Evolutionary conservation across 2,329 filamentous ascomycete genomes (phyloP).

Genomic region (Raffaelea arxii): DNA sequence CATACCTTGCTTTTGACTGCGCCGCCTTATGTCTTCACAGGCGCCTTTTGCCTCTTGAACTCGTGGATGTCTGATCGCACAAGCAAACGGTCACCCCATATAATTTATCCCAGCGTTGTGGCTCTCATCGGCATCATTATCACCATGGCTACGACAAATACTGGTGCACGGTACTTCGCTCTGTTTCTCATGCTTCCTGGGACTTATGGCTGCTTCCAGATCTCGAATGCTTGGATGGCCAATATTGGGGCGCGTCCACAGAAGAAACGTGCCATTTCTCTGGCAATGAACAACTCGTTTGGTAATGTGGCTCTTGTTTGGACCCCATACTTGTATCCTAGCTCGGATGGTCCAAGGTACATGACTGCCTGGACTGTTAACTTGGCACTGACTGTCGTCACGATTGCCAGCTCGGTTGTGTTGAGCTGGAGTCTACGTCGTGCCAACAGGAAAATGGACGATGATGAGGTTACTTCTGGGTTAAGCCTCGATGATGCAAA

Average conservation of each 20-base stretch:
- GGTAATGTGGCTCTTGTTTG: slow-evolving; percentile 18
- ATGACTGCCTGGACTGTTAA: slow-evolving; percentile 14
- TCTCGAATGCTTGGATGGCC: slow-evolving; percentile 19
- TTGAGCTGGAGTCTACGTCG: neutral
- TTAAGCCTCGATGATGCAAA: slow-evolving; percentile 6
- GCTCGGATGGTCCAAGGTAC: slow-evolving; percentile 15
- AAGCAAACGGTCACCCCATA: neutral
- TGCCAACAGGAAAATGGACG: slow-evolving; percentile 11
- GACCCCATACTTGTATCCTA: slow-evolving; percentile 17
- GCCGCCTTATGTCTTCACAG: slow-evolving; percentile 33
- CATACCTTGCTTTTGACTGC: slow-evolving; percentile 34
- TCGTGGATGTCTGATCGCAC: slow-evolving; percentile 11
- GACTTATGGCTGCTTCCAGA: slow-evolving; percentile 16
- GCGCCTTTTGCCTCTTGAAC: slow-evolving; percentile 17
- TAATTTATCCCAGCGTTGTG: neutral
- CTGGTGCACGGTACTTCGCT: slow-evolving; percentile 29
- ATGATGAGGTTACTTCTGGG: slow-evolving; percentile 1
- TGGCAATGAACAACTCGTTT: slow-evolving; percentile 18
- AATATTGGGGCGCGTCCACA: slow-evolving; percentile 17
- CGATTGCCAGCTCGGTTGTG: neutral
- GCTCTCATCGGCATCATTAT: slow-evolving; percentile 27
- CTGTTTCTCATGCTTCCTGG: slow-evolving; percentile 27
- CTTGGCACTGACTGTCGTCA: slow-evolving; percentile 2
- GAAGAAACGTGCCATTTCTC: slow-evolving; percentile 16
- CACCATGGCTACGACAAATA: slow-evolving; percentile 23